Evolutionary conservation across 108 stramenopile species (phyloP), one percentile per base, ranked within the genome.

Genomic region (Nitzschia inconspicua): DNA sequence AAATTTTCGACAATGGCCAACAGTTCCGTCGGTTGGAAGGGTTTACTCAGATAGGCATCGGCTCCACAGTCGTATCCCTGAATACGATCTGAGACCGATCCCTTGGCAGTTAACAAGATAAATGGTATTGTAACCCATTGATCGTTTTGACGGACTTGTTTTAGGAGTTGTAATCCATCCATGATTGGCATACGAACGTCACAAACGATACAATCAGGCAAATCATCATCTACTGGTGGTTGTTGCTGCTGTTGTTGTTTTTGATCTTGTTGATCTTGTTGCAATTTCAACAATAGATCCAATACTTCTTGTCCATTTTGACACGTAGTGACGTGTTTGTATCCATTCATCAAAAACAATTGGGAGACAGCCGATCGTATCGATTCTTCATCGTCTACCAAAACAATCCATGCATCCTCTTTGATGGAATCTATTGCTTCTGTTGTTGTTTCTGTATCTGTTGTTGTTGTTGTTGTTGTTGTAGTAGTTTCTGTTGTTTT

Each of bases 41-140:
- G 94, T 65, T 92, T 95, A 24, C 85, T 72, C 24, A 95, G 40
- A 55, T 90, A 95, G 11, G 83, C 90, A 81, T 91, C 89, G 8
- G 88, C 86, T 14, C 88, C 93, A 26, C 77, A 78, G 36, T 85
- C 66, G 66, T 80, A 95, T 36, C 88, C 94, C 23, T 57, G 60
- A 56, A 92, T 77, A 30, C 93, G 51, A 75, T 94, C 93, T 46
- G 85, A 73, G 8, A 72, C 72, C 68, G 72, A 72, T 6, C 79
- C 85, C 57, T 76, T 85, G 23, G 89, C 86, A 32, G 86, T 90
- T 14, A 95, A 51, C 11, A 95, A 59, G 11, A 95, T 54, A 19
- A 95, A 84, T 7, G 94, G 94, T 10, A 92, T 46, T 11, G 47
- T 63, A 40, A 62, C 27, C 14, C 83, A 44, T 23, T 47, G 46